phyloP scores from a whole-genome alignment of 2,329 filamentous ascomycete species.

The Stagonosporopsis vannaccii region DNA sequence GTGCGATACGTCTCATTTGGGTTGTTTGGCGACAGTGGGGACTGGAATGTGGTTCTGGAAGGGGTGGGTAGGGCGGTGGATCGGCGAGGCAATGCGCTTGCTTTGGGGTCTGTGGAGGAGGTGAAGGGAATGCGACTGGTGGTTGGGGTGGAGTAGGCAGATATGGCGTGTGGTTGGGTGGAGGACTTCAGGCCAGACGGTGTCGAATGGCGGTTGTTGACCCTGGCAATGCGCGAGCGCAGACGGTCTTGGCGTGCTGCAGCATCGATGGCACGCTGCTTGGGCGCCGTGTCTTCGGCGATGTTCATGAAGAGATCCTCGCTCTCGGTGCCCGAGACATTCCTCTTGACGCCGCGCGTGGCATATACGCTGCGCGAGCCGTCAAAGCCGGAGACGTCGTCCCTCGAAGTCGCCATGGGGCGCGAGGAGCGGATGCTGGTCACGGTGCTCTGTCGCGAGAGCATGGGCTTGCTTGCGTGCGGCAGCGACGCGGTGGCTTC shows the following conservation, averaged over 20 bases:
- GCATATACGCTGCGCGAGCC: slow-evolving; percentile 31
- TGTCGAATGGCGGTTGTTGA: slow-evolving; percentile 46
- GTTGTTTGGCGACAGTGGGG: slow-evolving; percentile 38
- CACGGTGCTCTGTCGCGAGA: slow-evolving; percentile 31
- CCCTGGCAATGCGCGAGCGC: slow-evolving; percentile 48
- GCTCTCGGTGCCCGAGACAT: slow-evolving; percentile 15
- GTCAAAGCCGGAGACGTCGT: slow-evolving; percentile 43
- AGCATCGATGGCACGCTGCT: slow-evolving; percentile 34
- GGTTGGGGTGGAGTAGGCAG: slow-evolving; percentile 35
- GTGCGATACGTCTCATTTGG: slow-evolving; percentile 32
- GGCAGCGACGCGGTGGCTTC: slow-evolving; percentile 21
- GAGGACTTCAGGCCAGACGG: slow-evolving; percentile 40
- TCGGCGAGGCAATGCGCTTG: slow-evolving; percentile 37
- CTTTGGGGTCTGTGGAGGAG: slow-evolving; percentile 33
- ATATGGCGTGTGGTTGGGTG: slow-evolving; percentile 32
- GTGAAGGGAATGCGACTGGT: slow-evolving; percentile 37
- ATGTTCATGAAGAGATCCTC: slow-evolving; percentile 55
- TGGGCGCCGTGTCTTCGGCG: slow-evolving; percentile 47
- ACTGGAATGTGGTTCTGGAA: slow-evolving; percentile 34
- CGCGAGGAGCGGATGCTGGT: slow-evolving; percentile 26
- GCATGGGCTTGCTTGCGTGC: slow-evolving; percentile 23
- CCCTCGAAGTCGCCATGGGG: slow-evolving; percentile 40
- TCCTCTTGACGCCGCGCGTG: slow-evolving; percentile 24
- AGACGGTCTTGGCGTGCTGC: slow-evolving; percentile 34
- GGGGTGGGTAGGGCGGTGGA: slow-evolving; percentile 43